Conservation (phyloP, 148 eudicot genomes). For the Chenopodium album region DNA sequence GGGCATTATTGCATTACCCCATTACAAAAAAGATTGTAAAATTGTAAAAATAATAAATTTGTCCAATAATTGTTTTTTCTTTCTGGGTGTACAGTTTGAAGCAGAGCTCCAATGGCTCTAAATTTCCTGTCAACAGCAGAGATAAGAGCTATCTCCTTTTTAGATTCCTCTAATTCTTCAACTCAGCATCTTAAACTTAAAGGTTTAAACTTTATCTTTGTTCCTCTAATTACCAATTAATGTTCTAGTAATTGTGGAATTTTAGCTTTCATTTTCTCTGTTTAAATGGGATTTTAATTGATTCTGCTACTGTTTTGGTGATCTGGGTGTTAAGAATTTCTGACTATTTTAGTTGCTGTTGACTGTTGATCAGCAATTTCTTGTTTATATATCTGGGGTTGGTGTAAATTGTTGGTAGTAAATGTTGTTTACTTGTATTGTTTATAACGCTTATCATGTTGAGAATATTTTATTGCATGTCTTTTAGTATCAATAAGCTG, state of each 20-base stretch:
- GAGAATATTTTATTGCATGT: not conserved
- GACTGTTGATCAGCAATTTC: conserved; percentile 5
- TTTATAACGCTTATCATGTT: not conserved
- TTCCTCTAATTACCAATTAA: not conserved
- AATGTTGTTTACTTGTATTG: not conserved
- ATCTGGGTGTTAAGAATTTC: conserved; percentile 21
- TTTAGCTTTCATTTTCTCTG: not conserved
- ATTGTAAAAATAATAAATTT: too few species aligned
- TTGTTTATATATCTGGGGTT: not conserved
- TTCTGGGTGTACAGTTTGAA: conserved; percentile 14
- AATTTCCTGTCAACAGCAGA: conserved; percentile 60
- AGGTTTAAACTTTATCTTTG: conserved; percentile 43
- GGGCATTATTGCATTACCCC: not conserved
- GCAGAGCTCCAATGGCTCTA: conserved; percentile 51
- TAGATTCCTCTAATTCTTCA: conserved; percentile 49
- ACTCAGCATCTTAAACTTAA: conserved; percentile 44
- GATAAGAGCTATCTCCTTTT: conserved; percentile 60
- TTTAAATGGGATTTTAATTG: conserved; percentile 7
- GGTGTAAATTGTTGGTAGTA: too few species aligned
- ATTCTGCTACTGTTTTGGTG: conserved; percentile 18
- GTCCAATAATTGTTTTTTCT: not conserved
- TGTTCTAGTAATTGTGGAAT: not conserved
- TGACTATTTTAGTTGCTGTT: not conserved
- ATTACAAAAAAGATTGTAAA: too few species aligned
- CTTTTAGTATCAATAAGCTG: not conserved